Evolutionary conservation across 805 yeast genomes (phyloP).

Genomic region (Candida manassasensis): DNA sequence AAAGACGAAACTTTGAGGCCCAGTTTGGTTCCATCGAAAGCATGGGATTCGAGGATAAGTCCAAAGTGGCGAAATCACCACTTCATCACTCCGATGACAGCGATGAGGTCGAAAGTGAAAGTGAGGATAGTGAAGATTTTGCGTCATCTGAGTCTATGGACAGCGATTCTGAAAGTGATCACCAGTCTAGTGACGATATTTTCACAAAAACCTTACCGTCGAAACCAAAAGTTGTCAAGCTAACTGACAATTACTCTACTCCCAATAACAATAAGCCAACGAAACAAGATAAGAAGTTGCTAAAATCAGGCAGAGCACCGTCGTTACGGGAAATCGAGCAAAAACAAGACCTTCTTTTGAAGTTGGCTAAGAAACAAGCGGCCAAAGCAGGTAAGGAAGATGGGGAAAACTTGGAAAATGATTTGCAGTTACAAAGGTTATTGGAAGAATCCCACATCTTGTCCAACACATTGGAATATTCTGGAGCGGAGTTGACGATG

Average conservation of each 20-base stretch:
- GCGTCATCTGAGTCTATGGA: constrained; percentile 7
- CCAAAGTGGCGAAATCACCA: constrained; percentile 14
- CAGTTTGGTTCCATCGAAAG: constrained; percentile 58
- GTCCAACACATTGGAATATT: constrained; percentile 37
- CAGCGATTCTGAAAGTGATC: constrained; percentile 5
- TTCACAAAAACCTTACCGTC: constrained; percentile 9
- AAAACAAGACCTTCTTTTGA: constrained; percentile 19
- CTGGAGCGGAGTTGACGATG: constrained; percentile 67
- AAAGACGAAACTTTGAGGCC: constrained; percentile 56
- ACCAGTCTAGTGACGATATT: constrained; percentile 7
- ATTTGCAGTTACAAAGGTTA: constrained; percentile 66
- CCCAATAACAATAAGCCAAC: constrained; percentile 13
- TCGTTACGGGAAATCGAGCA: constrained; percentile 32
- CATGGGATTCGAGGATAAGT: constrained; percentile 33
- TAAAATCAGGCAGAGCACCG: constrained; percentile 60
- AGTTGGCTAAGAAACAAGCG: constrained; percentile 32
- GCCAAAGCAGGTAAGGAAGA: constrained; percentile 36
- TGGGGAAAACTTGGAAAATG: constrained; percentile 57
- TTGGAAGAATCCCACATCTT: constrained; percentile 68
- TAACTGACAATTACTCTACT: constrained; percentile 30
- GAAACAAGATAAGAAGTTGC: constrained; percentile 47
- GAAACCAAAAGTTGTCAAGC: constrained; percentile 47
- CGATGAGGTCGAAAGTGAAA: constrained; percentile 19
- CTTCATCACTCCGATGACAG: constrained; percentile 15
- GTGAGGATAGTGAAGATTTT: constrained; percentile 12